These are phyloP conservation scores for Chamaecyparis obtusa DNA, from an alignment of 75 land plant species.

Conservation along the genomic window DNA sequence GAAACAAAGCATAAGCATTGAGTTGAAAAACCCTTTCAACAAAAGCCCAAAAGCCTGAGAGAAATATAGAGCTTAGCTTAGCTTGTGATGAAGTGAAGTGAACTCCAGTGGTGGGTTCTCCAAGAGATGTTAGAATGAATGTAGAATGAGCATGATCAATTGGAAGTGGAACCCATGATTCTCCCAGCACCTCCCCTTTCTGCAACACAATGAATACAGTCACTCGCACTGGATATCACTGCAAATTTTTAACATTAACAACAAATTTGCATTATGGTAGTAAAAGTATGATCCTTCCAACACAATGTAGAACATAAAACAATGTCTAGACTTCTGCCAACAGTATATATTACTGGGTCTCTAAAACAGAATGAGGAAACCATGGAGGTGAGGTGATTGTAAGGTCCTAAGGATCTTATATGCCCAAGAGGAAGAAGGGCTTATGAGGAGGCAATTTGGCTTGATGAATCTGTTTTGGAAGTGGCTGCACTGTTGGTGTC, in stretches of 20 bases:
- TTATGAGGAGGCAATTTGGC: conserved; percentile 6
- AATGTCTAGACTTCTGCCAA: neutral
- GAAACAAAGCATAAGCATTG: neutral
- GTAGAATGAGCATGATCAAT: neutral
- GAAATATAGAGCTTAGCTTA: neutral
- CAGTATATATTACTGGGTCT: neutral
- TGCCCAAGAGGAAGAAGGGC: neutral
- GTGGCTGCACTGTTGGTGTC: conserved; percentile 51
- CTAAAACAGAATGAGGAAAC: neutral
- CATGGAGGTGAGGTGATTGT: neutral
- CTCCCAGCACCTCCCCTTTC: neutral
- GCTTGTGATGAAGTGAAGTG: neutral
- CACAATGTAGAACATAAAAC: neutral
- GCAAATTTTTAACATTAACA: neutral
- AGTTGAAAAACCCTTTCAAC: neutral
- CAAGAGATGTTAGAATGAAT: neutral
- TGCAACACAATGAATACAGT: conserved; percentile 7
- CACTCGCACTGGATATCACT: neutral
- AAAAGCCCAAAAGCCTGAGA: neutral
- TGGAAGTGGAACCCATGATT: neutral
- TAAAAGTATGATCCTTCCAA: neutral
- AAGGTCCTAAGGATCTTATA: too few species aligned
- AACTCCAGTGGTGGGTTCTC: conserved; percentile 1
- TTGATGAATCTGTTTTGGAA: neutral
- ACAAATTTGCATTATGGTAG: neutral